Percentiles rank a stretch among this genome's conserved stretches.
Conservation (phyloP, 805 yeast species). For the Wickerhamomyces ciferrii region DNA sequence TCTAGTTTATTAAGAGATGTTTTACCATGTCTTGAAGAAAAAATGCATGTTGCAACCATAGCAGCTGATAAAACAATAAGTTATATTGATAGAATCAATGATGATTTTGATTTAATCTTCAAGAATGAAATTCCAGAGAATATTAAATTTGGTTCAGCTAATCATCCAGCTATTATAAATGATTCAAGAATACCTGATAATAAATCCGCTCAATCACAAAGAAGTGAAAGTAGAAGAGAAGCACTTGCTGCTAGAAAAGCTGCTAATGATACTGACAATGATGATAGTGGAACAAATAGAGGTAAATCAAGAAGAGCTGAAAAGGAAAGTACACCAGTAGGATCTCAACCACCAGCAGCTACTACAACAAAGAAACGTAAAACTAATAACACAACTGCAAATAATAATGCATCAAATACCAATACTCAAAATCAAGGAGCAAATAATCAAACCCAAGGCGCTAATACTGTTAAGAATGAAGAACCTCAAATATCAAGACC, state of each 20-base stretch:
- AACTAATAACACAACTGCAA: constrained; percentile 2
- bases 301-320: constrained; percentile 14
- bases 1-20: constrained; percentile 51
- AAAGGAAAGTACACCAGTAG: constrained; percentile 18
- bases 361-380: constrained; percentile 21
- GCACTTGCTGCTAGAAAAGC: constrained; percentile 89
- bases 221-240: constrained; percentile 85
- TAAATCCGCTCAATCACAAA: constrained; percentile 64
- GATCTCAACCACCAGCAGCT: constrained; percentile 17
- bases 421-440: constrained; percentile 3
- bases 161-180: constrained; percentile 86
- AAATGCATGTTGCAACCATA: constrained; percentile 93
- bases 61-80: constrained; percentile 75
- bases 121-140: constrained; percentile 78
- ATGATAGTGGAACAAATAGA: constrained; percentile 13
- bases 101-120: constrained; percentile 72
- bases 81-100: constrained; percentile 68
- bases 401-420: constrained; percentile 3
- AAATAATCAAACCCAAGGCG: constrained; percentile 3
- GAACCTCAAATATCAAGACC: constrained; percentile 4
- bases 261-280: constrained; percentile 25
- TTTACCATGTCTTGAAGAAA: constrained; percentile 91
- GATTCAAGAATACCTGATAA: constrained; percentile 46
- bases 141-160: constrained; percentile 70
- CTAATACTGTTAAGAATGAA: constrained; percentile 6